A percentile compares a stretch with the other conserved stretches of the same genome.
Evolutionary conservation across 805 yeast genomes (phyloP).

Genomic region (Cyberlindnera samutprakarnensis): DNA sequence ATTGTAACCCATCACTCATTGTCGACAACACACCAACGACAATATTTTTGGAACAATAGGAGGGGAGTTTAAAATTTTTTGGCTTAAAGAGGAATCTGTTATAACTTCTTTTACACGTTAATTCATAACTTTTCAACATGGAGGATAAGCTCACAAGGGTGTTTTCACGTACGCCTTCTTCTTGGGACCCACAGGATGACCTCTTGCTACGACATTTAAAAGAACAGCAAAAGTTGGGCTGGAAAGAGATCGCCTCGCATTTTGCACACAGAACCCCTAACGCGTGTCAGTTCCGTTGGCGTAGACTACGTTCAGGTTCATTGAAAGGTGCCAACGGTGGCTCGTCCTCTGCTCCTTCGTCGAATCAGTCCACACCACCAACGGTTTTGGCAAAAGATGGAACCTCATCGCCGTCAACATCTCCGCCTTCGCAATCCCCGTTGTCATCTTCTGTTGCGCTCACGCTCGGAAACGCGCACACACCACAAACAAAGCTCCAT

Average conservation of each 20-base stretch:
- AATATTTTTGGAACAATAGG: too few species aligned
- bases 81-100: too few species aligned
- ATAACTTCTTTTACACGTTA: too few species aligned
- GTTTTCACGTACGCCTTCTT: constrained; percentile 36
- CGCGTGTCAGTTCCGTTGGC: constrained; percentile 88
- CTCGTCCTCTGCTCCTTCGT: constrained; percentile 6
- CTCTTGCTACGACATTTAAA: constrained; percentile 63
- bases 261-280: constrained; percentile 79
- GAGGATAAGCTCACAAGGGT: constrained; percentile 18
- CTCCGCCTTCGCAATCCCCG: constrained; percentile 6
- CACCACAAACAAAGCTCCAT: too few species aligned
- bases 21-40: too few species aligned
- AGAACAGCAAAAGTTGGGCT: constrained; percentile 77
- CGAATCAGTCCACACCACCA: too few species aligned
- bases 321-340: constrained; percentile 21
- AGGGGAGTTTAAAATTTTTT: too few species aligned
- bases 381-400: constrained; percentile 4
- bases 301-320: constrained; percentile 49
- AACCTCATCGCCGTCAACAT: constrained; percentile 9
- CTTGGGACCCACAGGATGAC: constrained; percentile 81
- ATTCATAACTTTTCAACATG: not conserved
- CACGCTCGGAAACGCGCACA: not conserved
- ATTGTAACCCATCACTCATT: too few species aligned
- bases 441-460: too few species aligned
- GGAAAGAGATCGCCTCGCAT: constrained; percentile 81